phyloP scores from a whole-genome alignment of 305 asterid species.

The Lippia alba region DNA sequence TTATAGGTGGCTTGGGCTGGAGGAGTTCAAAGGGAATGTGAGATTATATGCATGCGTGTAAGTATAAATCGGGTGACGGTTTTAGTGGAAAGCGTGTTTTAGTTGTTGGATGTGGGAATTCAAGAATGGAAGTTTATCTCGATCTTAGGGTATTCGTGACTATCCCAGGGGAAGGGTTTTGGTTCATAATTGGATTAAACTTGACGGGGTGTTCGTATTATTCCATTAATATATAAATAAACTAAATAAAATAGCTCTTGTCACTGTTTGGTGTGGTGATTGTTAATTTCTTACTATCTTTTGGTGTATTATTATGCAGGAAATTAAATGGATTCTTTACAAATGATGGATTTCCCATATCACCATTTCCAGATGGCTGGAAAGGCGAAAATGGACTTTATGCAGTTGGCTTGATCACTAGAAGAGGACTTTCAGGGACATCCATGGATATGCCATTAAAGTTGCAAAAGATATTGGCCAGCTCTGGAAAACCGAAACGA shows the following conservation, averaged over 20 bases:
- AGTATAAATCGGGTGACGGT: constrained; percentile 70
- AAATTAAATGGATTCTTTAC: constrained; percentile 70
- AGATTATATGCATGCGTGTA: constrained; percentile 88
- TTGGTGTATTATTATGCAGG: constrained; percentile 47
- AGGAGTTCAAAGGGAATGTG: constrained; percentile 68
- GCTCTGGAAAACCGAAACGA: constrained; percentile 76
- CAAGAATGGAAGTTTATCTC: constrained; percentile 90
- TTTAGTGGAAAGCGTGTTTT: constrained; percentile 63
- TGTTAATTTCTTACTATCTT: constrained; percentile 15
- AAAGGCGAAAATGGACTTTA: constrained; percentile 85
- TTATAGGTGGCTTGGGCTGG: constrained; percentile 78
- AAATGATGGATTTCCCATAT: constrained; percentile 67
- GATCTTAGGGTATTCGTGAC: constrained; percentile 43
- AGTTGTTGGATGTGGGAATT: constrained; percentile 90
- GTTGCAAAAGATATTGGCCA: constrained; percentile 80
- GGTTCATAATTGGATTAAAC: no score
- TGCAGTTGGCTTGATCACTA: constrained; percentile 92
- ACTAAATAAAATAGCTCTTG: no score
- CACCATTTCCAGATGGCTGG: constrained; percentile 87
- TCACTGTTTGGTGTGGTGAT: not conserved
- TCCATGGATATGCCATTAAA: constrained; percentile 76
- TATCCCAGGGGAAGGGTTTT: no score
- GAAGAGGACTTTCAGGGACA: constrained; percentile 89
- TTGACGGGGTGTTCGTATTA: no score
- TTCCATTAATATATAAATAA: no score